A percentile compares a stretch with the other conserved stretches of the same genome.
Evolutionary conservation across 2,329 filamentous ascomycete species (phyloP).

Genomic region (Colletotrichum horii): DNA sequence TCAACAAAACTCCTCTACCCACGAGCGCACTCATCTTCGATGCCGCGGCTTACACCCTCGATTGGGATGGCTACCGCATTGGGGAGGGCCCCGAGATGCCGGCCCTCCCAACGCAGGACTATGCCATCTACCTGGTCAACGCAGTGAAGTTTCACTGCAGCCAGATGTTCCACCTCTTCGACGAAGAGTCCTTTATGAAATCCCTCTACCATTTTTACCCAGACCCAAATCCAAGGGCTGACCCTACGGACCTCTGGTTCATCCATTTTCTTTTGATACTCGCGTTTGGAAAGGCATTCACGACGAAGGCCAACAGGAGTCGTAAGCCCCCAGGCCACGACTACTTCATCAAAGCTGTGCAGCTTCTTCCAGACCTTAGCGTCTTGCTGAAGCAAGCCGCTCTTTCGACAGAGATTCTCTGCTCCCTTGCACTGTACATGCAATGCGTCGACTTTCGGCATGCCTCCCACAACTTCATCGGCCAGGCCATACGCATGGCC

Average conservation of each 20-base stretch:
- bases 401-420: constrained; percentile 52
- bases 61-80: constrained; percentile 47
- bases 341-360: constrained; percentile 49
- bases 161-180: constrained; percentile 59
- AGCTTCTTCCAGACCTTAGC: constrained; percentile 45
- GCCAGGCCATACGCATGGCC: constrained; percentile 56
- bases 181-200: constrained; percentile 55
- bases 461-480: constrained; percentile 52
- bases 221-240: constrained; percentile 21
- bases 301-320: constrained; percentile 39
- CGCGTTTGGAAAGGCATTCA: constrained; percentile 60
- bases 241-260: constrained; percentile 46
- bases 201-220: constrained; percentile 32
- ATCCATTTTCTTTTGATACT: constrained; percentile 59
- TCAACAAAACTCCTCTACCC: constrained; percentile 46
- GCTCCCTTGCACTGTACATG: constrained; percentile 56
- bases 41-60: constrained; percentile 54
- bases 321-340: constrained; percentile 50
- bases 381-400: constrained; percentile 47
- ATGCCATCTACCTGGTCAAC: constrained; percentile 58
- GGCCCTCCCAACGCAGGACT: constrained; percentile 44
- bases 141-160: constrained; percentile 62
- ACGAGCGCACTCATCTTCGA: constrained; percentile 53
- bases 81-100: constrained; percentile 5
- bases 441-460: constrained; percentile 55